Evolutionary conservation across 495 filamentous ascomycete genomes (phyloP).

Genomic region (Hypoxylon rickii): DNA sequence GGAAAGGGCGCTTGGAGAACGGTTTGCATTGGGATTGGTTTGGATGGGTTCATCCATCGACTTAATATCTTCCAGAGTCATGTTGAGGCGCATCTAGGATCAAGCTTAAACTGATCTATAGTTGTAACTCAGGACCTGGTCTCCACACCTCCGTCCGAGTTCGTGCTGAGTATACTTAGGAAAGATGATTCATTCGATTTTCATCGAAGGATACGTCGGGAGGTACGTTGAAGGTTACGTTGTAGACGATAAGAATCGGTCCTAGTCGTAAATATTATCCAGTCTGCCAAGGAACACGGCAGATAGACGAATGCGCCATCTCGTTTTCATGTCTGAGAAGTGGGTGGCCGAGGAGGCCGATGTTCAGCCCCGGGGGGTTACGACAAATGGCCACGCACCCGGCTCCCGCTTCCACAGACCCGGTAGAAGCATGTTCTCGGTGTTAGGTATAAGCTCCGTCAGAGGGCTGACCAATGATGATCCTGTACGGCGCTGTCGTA

Average conservation of each 20-base stretch:
- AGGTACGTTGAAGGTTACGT: no score
- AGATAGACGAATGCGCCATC: constrained; percentile 15
- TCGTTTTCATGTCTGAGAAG: constrained; percentile 20
- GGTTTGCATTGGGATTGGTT: constrained; percentile 4
- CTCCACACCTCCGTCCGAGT: constrained; percentile 13
- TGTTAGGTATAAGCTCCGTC: constrained; percentile 15
- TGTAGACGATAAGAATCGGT: not conserved
- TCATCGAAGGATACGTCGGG: no score
- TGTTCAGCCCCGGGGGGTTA: constrained; percentile 14
- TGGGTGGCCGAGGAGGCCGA: constrained; percentile 3
- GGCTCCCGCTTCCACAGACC: constrained; percentile 6
- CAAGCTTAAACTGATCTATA: constrained; percentile 19
- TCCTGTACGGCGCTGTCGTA: constrained; percentile 18
- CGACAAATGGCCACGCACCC: constrained; percentile 13
- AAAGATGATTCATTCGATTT: constrained; percentile 5
- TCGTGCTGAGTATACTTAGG: constrained; percentile 8
- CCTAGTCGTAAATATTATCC: constrained; percentile 7
- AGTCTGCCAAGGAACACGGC: constrained; percentile 6
- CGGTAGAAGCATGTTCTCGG: constrained; percentile 1
- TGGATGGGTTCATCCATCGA: not conserved
- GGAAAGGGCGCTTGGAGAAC: not conserved
- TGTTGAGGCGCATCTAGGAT: constrained; percentile 11
- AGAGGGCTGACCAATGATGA: constrained; percentile 24
- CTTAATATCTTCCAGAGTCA: constrained; percentile 13
- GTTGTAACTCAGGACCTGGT: not conserved